Evolutionary conservation across 139 green algal species (phyloP).

Genomic region (Tetradesmus lagerheimii): DNA sequence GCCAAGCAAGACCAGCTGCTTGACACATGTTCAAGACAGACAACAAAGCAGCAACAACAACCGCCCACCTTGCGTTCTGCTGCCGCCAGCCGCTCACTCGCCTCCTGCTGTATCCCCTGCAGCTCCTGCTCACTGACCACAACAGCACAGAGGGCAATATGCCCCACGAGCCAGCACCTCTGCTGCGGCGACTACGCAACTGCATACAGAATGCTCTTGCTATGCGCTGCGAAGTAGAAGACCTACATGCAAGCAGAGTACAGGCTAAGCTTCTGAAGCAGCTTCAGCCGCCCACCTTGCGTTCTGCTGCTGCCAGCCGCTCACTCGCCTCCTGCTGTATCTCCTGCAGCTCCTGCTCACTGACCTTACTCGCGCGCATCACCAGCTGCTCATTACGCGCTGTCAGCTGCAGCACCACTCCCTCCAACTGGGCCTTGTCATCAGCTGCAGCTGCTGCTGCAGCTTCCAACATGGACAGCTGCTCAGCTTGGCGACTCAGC

Average conservation of each 20-base stretch:
- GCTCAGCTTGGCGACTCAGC: slow-evolving; percentile 68
- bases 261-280: no score
- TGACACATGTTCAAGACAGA: no score
- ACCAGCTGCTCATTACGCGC: slow-evolving; percentile 84
- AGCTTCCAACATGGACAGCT: slow-evolving; percentile 52
- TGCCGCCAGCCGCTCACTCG: slow-evolving; percentile 66
- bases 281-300: slow-evolving; percentile 25
- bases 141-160: not conserved
- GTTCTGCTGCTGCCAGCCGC: slow-evolving; percentile 50
- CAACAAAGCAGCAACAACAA: not conserved
- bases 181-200: no score
- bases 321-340: slow-evolving; percentile 51
- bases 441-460: not conserved
- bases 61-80: slow-evolving; percentile 58
- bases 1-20: not conserved
- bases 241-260: no score
- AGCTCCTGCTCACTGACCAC: slow-evolving; percentile 56
- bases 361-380: slow-evolving; percentile 55
- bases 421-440: not conserved
- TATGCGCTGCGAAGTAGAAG: no score
- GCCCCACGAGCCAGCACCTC: not conserved
- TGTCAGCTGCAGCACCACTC: slow-evolving; percentile 58
- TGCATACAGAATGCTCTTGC: not conserved
- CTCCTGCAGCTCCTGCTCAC: slow-evolving; percentile 68
- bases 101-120: slow-evolving; percentile 65